Evolutionary conservation across 179 eudicot species (phyloP), one percentile per base, ranked within the genome.

Genomic region (Beta lomatogona): DNA sequence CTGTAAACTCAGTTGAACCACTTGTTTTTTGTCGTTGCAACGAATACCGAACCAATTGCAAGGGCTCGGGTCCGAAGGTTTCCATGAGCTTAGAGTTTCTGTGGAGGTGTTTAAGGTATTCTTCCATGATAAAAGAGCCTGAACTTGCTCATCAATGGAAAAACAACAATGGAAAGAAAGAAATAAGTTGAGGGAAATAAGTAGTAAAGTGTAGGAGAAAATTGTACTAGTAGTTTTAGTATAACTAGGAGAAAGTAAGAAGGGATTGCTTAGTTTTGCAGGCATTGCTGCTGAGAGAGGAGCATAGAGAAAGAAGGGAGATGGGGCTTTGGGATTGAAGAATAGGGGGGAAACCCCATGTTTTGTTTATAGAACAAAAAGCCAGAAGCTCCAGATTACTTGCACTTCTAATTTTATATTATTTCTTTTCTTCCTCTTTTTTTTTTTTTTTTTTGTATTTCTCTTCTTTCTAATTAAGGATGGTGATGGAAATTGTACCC

Each of bases 121-220:
- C 77, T 92, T 94, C 98, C 98, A 94, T 86, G 87, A 70, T 3
- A 94, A 81, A 60, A 94, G 91, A 85, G 94, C 91, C 88, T 89
- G 91, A 83, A 87, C 91, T 78, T 94, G 97, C 19, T 81, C 88
- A 83, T 94, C 94, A 86, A 91, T 85, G 87, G 94, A 89, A 74
- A 77, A 73, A 80, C 88, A 92, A 70, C 63, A 80, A 61, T 80
- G 85, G 72, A 87, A 78, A 16, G 82, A 77, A 67, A 76, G 85
- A 58, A 87, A 78, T 13, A 83, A 63, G 80, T 70, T 69, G n/a
- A 89, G 13, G 9, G 60, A 82, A 68, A 88, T 8, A 21, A 77
- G 63, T 13, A 83, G 73, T 72, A 87, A 80, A 57, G 76, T 78
- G 79, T 61, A 73, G 71, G 86, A 67, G 82, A 72, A 71, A 65